A percentile compares a stretch with the other conserved stretches of the same genome.
These are phyloP conservation scores for Rhodomyrtus psidioides DNA, from an alignment of 441 rosid species.

Conservation along the genomic window DNA sequence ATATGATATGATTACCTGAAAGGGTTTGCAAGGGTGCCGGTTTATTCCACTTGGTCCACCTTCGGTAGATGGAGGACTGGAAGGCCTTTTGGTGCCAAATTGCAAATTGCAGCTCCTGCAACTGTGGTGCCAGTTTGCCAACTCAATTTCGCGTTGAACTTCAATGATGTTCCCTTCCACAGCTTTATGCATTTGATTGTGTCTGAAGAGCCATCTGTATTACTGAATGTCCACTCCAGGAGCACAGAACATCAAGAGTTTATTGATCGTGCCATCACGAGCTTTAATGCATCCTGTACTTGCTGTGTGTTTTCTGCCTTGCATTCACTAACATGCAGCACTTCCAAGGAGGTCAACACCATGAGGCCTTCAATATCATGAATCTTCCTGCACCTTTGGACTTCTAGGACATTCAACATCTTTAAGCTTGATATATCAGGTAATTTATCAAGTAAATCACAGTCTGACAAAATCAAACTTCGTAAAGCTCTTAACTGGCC, in stretches of 20 bases:
- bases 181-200: not conserved
- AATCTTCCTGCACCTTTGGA: not conserved
- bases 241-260: not conserved
- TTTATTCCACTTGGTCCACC: not conserved
- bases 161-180: not conserved
- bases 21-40: not conserved
- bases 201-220: not conserved
- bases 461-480: not conserved
- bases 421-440: not conserved
- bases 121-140: not conserved
- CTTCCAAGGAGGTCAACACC: not conserved
- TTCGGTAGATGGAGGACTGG: not conserved
- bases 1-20: not conserved
- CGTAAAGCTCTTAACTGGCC: not conserved
- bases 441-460: not conserved
- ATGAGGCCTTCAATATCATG: not conserved
- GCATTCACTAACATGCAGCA: not conserved
- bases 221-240: not conserved
- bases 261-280: not conserved
- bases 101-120: not conserved
- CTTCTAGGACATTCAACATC: not conserved
- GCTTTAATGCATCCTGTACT: not conserved
- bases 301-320: not conserved
- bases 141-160: not conserved
- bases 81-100: no score